Conservation (phyloP, 306 rosid genomes). For the Canavalia ensiformis region DNA sequence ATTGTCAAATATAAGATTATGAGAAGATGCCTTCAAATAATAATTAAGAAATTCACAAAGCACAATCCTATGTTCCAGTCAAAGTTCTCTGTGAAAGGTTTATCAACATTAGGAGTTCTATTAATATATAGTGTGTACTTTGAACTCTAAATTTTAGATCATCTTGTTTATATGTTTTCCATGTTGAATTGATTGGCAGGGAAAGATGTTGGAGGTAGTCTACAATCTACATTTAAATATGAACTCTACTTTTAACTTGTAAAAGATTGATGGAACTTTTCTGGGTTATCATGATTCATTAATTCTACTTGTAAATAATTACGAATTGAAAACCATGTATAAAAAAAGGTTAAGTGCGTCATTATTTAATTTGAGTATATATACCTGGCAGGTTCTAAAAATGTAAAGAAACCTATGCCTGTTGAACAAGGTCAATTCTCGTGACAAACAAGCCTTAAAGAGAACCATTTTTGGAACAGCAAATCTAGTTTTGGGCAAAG, state of each 20-base stretch:
- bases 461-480: conserved; percentile 68
- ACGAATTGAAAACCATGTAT: background rate
- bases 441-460: conserved; percentile 72
- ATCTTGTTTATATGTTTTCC: background rate
- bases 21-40: conserved; percentile 1
- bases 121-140: background rate
- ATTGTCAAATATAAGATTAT: conserved; percentile 10
- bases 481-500: conserved; percentile 67
- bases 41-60: background rate
- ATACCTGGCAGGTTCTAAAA: conserved; percentile 88
- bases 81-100: background rate
- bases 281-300: background rate
- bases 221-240: background rate
- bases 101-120: background rate
- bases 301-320: background rate
- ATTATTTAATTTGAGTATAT: background rate
- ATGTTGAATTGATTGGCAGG: conserved; percentile 5
- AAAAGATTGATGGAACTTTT: conserved; percentile 8
- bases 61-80: background rate
- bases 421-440: conserved; percentile 67
- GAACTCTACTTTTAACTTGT: background rate
- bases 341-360: conserved; percentile 7
- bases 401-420: conserved; percentile 76
- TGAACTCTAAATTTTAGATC: background rate
- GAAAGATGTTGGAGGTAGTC: background rate